Percentiles rank a stretch among this genome's conserved stretches.
phyloP scores from a whole-genome alignment of 768 basidiomycete genomes.

The Tylopilus balloui region DNA sequence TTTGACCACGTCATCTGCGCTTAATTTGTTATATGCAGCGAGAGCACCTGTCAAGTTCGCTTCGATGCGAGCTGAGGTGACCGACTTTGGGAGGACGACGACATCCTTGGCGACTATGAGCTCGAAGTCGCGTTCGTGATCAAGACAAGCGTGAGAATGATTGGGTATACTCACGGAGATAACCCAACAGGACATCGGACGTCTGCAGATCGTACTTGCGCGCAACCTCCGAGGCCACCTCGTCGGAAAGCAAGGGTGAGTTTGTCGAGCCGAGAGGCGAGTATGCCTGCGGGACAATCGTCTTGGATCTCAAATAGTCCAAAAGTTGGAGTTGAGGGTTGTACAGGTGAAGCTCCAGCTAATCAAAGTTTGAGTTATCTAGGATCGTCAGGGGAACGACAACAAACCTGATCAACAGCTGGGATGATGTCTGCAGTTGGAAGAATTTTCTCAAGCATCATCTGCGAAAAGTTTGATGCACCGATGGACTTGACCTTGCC shows the following conservation, averaged over 20 bases:
- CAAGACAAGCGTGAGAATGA: slow-evolving; percentile 6
- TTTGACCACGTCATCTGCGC: slow-evolving; percentile 46
- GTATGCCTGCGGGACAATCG: slow-evolving; percentile 72
- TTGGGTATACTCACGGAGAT: slow-evolving; percentile 43
- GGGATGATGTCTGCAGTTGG: slow-evolving; percentile 63
- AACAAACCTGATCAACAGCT: slow-evolving; percentile 64
- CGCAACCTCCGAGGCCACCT: slow-evolving; percentile 56
- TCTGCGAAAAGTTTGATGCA: slow-evolving; percentile 71
- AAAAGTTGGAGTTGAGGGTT: slow-evolving; percentile 70
- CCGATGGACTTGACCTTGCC: slow-evolving; percentile 67
- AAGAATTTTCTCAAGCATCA: slow-evolving; percentile 65
- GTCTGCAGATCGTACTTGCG: slow-evolving; percentile 49
- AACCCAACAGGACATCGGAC: slow-evolving; percentile 58
- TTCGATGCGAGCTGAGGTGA: slow-evolving; percentile 64
- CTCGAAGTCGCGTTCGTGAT: neutral
- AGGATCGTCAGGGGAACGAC: neutral
- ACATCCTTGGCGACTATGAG: slow-evolving; percentile 55
- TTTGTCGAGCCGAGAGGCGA: slow-evolving; percentile 73
- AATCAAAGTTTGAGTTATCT: neutral
- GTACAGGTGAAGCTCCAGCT: slow-evolving; percentile 74
- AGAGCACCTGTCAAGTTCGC: slow-evolving; percentile 53
- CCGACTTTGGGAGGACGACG: slow-evolving; percentile 72
- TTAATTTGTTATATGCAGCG: slow-evolving; percentile 42
- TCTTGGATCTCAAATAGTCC: slow-evolving; percentile 57
- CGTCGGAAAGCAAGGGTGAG: slow-evolving; percentile 63